Evolutionary conservation across 805 yeast genomes (phyloP).

Genomic region (Candida oleophila): DNA sequence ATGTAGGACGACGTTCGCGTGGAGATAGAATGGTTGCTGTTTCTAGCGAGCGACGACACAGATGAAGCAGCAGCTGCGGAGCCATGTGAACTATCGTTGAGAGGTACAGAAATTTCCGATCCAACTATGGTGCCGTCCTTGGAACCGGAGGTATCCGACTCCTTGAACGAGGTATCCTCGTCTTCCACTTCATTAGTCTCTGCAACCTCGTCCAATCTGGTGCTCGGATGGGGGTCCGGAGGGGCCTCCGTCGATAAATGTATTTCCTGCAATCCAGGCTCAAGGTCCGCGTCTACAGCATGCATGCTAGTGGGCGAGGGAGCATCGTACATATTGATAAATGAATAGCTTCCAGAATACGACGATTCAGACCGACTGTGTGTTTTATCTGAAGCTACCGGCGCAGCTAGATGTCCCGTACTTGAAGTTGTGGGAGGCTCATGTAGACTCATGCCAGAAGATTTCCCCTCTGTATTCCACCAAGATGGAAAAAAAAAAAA

Average conservation of each 20-base stretch:
- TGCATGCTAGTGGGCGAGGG: conserved; percentile 9
- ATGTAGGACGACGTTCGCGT: background rate
- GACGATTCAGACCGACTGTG: conserved; percentile 32
- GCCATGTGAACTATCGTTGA: background rate
- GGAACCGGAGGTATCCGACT: background rate
- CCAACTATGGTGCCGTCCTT: background rate
- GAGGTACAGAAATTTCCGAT: background rate
- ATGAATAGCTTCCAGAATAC: conserved; percentile 35
- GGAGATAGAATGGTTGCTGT: background rate
- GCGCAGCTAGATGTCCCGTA: background rate
- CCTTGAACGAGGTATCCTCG: background rate
- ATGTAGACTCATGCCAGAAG: background rate
- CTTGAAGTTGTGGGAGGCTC: background rate
- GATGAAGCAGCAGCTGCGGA: background rate
- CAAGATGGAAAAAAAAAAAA: too few species aligned
- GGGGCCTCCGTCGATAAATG: background rate
- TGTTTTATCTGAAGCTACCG: background rate
- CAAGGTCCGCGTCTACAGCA: background rate
- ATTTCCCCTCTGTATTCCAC: background rate
- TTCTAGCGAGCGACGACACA: background rate
- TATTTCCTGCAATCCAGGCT: background rate
- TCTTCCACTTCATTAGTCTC: conserved; percentile 1
- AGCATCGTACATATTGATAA: conserved; percentile 35
- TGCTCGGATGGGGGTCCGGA: background rate
- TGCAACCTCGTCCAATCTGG: background rate